Percentiles rank a stretch among this genome's conserved stretches.
phyloP scores from a whole-genome alignment of 2,329 filamentous ascomycete genomes.

The Chrysosphaeria jannelii region DNA sequence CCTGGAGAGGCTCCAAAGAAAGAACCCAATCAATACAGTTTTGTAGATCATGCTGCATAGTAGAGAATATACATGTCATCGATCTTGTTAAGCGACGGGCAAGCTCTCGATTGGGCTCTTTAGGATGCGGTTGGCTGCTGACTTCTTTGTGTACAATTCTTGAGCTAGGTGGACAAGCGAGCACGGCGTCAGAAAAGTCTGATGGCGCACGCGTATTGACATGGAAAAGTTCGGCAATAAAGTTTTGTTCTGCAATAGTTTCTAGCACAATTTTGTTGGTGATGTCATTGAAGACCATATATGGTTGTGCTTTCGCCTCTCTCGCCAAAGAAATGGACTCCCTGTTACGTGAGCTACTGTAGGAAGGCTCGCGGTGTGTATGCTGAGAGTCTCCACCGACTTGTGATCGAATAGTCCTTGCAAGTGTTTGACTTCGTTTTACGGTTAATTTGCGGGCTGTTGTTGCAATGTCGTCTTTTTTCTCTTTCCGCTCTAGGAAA shows the following conservation, averaged over 20 bases:
- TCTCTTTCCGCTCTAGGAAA: constrained; percentile 50
- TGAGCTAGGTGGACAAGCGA: constrained; percentile 18
- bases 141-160: too few species aligned
- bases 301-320: constrained; percentile 39
- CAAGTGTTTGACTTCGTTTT: constrained; percentile 70
- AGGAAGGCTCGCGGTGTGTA: too few species aligned
- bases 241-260: constrained; percentile 85
- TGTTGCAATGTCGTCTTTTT: constrained; percentile 44
- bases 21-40: constrained; percentile 61
- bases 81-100: constrained; percentile 59
- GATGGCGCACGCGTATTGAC: constrained; percentile 53
- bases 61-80: constrained; percentile 71
- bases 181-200: constrained; percentile 62
- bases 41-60: constrained; percentile 51
- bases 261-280: constrained; percentile 59
- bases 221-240: constrained; percentile 90
- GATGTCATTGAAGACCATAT: constrained; percentile 52
- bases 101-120: constrained; percentile 67
- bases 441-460: constrained; percentile 77
- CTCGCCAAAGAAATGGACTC: background rate
- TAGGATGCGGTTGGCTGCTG: too few species aligned
- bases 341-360: too few species aligned
- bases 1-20: constrained; percentile 61
- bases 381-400: too few species aligned
- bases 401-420: constrained; percentile 41